phyloP scores from a whole-genome alignment of 768 basidiomycete species.

The button mushroom (Agaricus bisporus) region DNA sequence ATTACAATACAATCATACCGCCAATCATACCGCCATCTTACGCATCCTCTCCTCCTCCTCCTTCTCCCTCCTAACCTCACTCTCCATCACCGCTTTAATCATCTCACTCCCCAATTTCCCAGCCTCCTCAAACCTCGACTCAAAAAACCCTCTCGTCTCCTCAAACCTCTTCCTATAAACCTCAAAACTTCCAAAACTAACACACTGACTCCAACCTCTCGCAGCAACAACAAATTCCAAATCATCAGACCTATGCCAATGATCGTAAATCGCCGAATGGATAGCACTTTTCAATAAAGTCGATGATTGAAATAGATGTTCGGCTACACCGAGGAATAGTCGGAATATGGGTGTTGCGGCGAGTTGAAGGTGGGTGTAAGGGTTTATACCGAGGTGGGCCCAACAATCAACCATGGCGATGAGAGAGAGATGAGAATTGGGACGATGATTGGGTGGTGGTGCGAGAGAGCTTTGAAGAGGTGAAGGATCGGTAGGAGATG shows the following conservation, averaged over 20 bases:
- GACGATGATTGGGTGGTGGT: slow-evolving; percentile 38
- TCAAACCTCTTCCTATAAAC: slow-evolving; percentile 78
- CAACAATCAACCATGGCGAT: slow-evolving; percentile 99
- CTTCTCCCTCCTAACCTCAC: slow-evolving; percentile 35
- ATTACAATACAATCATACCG: too few relatives aligned
- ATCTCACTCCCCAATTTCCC: slow-evolving; percentile 78
- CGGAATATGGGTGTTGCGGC: slow-evolving; percentile 96
- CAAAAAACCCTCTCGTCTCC: slow-evolving; percentile 77
- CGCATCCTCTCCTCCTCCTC: slow-evolving; percentile 20
- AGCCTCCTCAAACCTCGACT: slow-evolving; percentile 82
- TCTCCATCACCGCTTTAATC: slow-evolving; percentile 82
- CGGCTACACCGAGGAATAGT: slow-evolving; percentile 95
- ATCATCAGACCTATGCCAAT: slow-evolving; percentile 81
- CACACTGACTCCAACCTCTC: slow-evolving; percentile 93
- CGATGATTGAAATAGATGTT: slow-evolving; percentile 81
- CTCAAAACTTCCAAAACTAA: slow-evolving; percentile 88
- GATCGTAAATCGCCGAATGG: slow-evolving; percentile 67
- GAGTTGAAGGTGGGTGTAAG: slow-evolving; percentile 85
- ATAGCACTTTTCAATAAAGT: slow-evolving; percentile 63
- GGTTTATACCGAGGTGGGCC: slow-evolving; percentile 81
- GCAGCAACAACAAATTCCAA: slow-evolving; percentile 92
- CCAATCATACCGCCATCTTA: too few relatives aligned
- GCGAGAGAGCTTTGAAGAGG: slow-evolving; percentile 20
- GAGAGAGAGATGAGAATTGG: slow-evolving; percentile 89
- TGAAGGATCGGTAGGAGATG: slow-evolving; percentile 9